Evolutionary conservation across 208 protist species (phyloP), one percentile per base, ranked within the genome.

Genomic region (Blechomonas ayalai): DNA sequence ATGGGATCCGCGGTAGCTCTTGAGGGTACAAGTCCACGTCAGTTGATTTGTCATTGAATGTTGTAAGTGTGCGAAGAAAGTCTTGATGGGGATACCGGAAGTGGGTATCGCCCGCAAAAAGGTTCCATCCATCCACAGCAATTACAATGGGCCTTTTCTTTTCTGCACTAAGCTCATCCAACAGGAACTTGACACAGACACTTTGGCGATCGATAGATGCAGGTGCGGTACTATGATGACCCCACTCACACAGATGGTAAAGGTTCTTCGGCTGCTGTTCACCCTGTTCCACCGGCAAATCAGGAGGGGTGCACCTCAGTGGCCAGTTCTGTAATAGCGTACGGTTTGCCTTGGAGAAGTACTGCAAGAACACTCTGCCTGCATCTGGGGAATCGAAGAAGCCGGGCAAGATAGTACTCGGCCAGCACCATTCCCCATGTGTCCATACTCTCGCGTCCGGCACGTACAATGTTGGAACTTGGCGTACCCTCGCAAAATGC

Each of bases 331-430:
- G 40, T 23, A 95, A 40, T 12, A 72, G 15, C 12, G 16, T 19
- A n/a, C 63, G 59, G 42, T 95, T 91, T 2, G 76, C 79, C 13
- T 56, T 18, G n/a, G 79, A 61, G 64, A 88, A 77, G 37, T 89
- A 89, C 55, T 73, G 60, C 23, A 95, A 59, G 49, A 95, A 83
- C 36, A 64, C 69, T 3, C 83, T 67, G 22, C 72, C 73, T 2
- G 83, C 88, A 48, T 95, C 84, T 8, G 88, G 88, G 8, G 74
- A 79, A 60, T 95, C 88, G 64, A 92, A 95, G 47, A 95, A 95
- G 16, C 88, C 88, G 9, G 83, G 88, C 15, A 95, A 51, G 31
- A 92, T 81, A 4, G 81, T 91, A 50, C 81, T 91, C 9, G 88
- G 88, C 82, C 83, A 92, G 56, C 81, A 92, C 77, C 82, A 95